Evolutionary conservation across 2,329 filamentous ascomycete genomes (phyloP).

Genomic region (Juglanconis oblonga): DNA sequence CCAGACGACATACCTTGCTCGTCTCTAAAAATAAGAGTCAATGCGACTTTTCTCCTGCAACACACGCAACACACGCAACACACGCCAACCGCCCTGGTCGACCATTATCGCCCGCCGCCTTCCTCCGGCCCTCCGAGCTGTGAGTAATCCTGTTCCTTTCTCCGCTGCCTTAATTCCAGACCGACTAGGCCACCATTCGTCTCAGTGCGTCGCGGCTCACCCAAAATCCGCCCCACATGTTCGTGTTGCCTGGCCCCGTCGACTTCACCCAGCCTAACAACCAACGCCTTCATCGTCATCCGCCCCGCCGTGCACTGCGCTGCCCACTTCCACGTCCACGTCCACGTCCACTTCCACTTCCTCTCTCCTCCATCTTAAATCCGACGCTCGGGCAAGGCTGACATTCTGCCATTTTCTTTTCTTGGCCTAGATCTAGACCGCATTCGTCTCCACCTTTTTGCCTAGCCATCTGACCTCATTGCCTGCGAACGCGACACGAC

Average conservation of each 20-base stretch:
- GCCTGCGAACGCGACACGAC: slow-evolving; percentile 3
- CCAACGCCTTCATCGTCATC: slow-evolving; percentile 15
- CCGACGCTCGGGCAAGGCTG: slow-evolving; percentile 9
- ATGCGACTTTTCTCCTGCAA: not conserved
- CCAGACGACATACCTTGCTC: not conserved
- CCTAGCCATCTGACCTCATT: slow-evolving; percentile 5
- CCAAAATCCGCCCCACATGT: not conserved
- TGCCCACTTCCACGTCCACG: not conserved
- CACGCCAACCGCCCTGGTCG: not conserved
- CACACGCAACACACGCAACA: not conserved
- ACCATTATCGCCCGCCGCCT: not conserved
- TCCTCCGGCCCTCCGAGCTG: not conserved
- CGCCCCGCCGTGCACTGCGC: slow-evolving; percentile 12
- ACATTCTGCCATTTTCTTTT: slow-evolving; percentile 3
- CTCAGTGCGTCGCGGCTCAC: not conserved
- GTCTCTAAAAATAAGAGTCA: not conserved
- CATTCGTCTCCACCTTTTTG: slow-evolving; percentile 4
- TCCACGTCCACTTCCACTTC: not conserved
- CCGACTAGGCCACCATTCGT: slow-evolving; percentile 2
- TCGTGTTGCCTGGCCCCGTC: slow-evolving; percentile 11
- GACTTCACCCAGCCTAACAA: slow-evolving; percentile 1
- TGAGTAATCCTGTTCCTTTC: not conserved
- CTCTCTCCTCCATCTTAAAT: slow-evolving; percentile 7
- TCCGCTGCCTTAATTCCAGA: not conserved
- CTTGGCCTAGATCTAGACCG: slow-evolving; percentile 6